Percentiles rank a stretch among this genome's conserved stretches.
Conservation (phyloP, 2,329 filamentous ascomycete species). For the Botryotinia narcissicola region DNA sequence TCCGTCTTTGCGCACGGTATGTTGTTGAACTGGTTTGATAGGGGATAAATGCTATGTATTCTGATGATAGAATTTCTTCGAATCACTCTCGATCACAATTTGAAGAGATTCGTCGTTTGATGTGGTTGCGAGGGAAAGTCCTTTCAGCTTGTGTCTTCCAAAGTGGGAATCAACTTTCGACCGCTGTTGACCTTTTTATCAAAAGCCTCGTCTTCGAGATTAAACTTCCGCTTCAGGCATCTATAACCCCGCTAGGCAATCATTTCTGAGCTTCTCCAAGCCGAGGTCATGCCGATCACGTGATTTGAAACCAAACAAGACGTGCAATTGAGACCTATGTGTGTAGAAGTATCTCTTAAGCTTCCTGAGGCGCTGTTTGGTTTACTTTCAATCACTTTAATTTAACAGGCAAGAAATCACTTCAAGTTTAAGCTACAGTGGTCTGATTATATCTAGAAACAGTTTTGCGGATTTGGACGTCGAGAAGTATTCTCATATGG, state of each 20-base stretch:
- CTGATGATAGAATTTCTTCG: neutral
- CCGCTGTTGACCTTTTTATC: slow-evolving; percentile 14
- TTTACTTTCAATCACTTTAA: neutral
- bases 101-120: neutral
- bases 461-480: neutral
- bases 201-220: slow-evolving; percentile 21
- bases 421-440: neutral
- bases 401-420: neutral
- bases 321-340: neutral
- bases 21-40: slow-evolving; percentile 6
- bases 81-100: neutral
- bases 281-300: neutral
- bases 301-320: neutral
- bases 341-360: neutral
- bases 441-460: neutral
- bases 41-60: neutral
- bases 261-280: neutral
- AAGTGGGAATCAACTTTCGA: neutral
- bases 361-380: neutral
- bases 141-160: slow-evolving; percentile 5
- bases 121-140: neutral
- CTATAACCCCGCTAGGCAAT: slow-evolving; percentile 17
- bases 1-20: slow-evolving; percentile 16
- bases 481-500: neutral
- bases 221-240: slow-evolving; percentile 19